phyloP scores from a whole-genome alignment of 345 rosid genomes.

The Adansonia digitata region DNA sequence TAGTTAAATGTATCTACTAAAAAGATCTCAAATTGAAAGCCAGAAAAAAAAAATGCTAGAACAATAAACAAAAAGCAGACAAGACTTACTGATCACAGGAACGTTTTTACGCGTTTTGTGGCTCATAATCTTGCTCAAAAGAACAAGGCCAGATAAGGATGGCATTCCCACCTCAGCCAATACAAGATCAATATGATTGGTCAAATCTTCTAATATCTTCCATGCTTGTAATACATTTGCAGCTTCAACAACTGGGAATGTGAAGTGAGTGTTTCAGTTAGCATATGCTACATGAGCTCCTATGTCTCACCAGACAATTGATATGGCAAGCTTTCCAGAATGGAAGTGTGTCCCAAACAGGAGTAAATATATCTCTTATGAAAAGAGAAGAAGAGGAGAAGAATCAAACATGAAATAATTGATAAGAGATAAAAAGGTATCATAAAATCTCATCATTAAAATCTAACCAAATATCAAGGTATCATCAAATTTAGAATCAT shows the following conservation, averaged over 20 bases:
- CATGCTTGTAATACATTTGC: slow-evolving; percentile 62
- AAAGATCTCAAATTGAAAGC: slow-evolving; percentile 6
- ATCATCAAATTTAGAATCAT: too few relatives aligned
- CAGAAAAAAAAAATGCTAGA: not conserved
- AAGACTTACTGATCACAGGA: slow-evolving; percentile 48
- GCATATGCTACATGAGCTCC: not conserved
- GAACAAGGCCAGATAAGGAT: slow-evolving; percentile 48
- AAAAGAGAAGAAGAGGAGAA: not conserved
- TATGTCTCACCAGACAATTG: not conserved
- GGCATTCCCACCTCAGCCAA: slow-evolving; percentile 61
- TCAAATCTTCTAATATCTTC: slow-evolving; percentile 45
- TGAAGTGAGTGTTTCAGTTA: not conserved
- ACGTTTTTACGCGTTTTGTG: slow-evolving; percentile 49
- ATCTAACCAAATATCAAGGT: not conserved
- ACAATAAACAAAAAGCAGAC: not conserved
- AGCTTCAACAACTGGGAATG: slow-evolving; percentile 41
- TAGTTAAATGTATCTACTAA: slow-evolving; percentile 21
- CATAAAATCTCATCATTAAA: slow-evolving; percentile 2
- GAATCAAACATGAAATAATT: not conserved
- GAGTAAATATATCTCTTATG: not conserved
- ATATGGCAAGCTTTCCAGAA: not conserved
- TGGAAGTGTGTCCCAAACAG: not conserved
- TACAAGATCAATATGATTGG: slow-evolving; percentile 49
- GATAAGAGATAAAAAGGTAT: not conserved
- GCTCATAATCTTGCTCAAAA: slow-evolving; percentile 50